These are phyloP conservation scores for Penicillium desertorum DNA, from an alignment of 495 filamentous ascomycete genomes.

Conservation along the genomic window DNA sequence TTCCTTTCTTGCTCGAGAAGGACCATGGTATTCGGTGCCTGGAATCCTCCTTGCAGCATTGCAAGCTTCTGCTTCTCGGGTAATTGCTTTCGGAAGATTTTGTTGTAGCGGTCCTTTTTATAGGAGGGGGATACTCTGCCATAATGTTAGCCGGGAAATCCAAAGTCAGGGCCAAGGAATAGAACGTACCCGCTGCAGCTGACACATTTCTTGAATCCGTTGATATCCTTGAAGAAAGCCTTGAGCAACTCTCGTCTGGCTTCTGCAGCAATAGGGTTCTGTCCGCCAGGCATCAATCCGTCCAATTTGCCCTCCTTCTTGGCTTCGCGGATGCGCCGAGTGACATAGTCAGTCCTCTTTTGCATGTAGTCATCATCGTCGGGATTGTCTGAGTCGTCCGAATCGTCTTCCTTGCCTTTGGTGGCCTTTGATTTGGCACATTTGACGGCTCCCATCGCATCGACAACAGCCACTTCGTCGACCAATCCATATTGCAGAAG, in stretches of 20 bases:
- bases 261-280: constrained; percentile 78
- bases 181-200: constrained; percentile 66
- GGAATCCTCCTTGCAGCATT: constrained; percentile 70
- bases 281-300: constrained; percentile 57
- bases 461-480: constrained; percentile 67
- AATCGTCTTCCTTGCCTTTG: constrained; percentile 47
- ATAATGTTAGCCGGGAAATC: constrained; percentile 15
- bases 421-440: constrained; percentile 27
- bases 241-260: constrained; percentile 73
- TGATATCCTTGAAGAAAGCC: constrained; percentile 72
- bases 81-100: constrained; percentile 87
- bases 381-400: constrained; percentile 50
- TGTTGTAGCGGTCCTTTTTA: constrained; percentile 81
- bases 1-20: constrained; percentile 45
- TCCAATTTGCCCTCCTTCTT: constrained; percentile 45
- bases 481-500: constrained; percentile 83
- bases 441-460: constrained; percentile 49
- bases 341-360: constrained; percentile 68
- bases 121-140: constrained; percentile 69
- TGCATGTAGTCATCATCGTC: constrained; percentile 64
- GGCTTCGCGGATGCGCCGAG: constrained; percentile 57
- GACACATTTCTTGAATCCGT: constrained; percentile 61
- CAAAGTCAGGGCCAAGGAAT: constrained; percentile 2
- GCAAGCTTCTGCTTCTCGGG: constrained; percentile 65
- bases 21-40: constrained; percentile 61